Conservation (phyloP, 2,329 filamentous ascomycete species). For the Trichoderma breve region DNA sequence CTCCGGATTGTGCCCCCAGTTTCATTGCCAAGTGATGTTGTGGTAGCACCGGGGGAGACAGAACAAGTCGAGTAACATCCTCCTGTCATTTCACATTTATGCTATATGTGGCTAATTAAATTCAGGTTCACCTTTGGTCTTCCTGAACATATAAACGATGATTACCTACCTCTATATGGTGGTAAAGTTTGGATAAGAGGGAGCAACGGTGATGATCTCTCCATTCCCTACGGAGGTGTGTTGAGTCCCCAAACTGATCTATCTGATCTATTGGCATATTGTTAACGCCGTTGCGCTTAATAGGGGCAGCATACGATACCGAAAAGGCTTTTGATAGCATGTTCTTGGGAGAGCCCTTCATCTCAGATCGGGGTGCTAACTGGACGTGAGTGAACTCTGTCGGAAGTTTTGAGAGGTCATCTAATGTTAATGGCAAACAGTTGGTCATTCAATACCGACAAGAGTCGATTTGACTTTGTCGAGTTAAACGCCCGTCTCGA, state of each 20-base stretch:
- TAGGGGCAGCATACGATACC: constrained; percentile 39
- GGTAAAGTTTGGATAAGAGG: constrained; percentile 44
- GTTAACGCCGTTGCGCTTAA: not conserved
- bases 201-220: constrained; percentile 41
- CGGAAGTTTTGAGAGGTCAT: not conserved
- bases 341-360: constrained; percentile 32
- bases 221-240: constrained; percentile 42
- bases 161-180: constrained; percentile 43
- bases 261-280: no score
- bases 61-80: constrained; percentile 29
- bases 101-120: not conserved
- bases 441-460: constrained; percentile 35
- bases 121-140: constrained; percentile 32
- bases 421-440: constrained; percentile 22
- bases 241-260: not conserved
- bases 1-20: constrained; percentile 31
- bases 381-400: constrained; percentile 25
- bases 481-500: constrained; percentile 31
- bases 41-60: constrained; percentile 32
- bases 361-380: constrained; percentile 28
- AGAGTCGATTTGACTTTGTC: constrained; percentile 31
- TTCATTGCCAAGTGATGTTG: constrained; percentile 29
- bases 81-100: not conserved
- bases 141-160: constrained; percentile 32
- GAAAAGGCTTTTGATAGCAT: constrained; percentile 40